These are phyloP conservation scores for Colletotrichum siamense DNA, from an alignment of 2,329 filamentous ascomycete species.

Conservation along the genomic window DNA sequence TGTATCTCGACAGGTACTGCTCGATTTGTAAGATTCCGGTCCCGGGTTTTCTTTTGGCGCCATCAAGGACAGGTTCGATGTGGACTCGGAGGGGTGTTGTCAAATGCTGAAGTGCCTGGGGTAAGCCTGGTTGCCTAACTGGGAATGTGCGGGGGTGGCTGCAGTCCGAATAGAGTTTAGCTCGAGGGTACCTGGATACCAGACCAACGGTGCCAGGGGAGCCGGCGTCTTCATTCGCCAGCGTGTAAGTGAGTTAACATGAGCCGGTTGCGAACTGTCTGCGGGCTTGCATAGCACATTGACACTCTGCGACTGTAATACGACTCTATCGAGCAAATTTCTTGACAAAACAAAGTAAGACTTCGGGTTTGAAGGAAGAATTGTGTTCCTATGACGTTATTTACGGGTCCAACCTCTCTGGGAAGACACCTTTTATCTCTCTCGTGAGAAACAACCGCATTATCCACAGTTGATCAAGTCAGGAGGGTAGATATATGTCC, in stretches of 20 bases:
- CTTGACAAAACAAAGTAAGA: neutral
- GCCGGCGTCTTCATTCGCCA: neutral
- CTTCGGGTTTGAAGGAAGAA: neutral
- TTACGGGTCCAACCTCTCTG: neutral
- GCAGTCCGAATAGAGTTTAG: neutral
- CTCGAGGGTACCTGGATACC: neutral
- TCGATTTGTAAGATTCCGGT: neutral
- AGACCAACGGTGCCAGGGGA: neutral
- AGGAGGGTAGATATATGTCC: neutral
- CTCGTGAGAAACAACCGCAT: neutral
- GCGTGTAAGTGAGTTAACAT: neutral
- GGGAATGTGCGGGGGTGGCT: neutral
- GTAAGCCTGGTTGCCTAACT: neutral
- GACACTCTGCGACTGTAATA: neutral
- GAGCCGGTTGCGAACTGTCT: neutral
- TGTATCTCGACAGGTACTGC: neutral
- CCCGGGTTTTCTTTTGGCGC: neutral
- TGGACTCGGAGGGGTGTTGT: neutral
- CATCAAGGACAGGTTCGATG: neutral
- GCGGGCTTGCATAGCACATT: neutral
- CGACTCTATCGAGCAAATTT: neutral
- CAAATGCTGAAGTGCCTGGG: neutral
- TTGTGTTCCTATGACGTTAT: neutral
- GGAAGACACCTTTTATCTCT: neutral
- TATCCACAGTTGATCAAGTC: neutral